phyloP scores from a whole-genome alignment of 2,329 filamentous ascomycete genomes.

The Hymenoscyphus salicellus region DNA sequence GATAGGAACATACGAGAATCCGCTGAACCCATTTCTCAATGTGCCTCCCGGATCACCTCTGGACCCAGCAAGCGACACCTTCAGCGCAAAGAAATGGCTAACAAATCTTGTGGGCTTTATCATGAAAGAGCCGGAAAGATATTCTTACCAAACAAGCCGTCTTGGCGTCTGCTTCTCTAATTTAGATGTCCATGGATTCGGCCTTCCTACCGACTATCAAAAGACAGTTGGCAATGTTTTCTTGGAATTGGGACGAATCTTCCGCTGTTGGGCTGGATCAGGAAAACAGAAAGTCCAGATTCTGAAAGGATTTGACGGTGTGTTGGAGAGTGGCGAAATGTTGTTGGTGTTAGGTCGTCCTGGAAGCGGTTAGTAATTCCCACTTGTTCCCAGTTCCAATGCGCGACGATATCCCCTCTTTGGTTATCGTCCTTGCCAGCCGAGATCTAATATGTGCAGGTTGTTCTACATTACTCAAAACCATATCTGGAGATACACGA shows the following conservation, averaged over 20 bases:
- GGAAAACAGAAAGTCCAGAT: slow-evolving; percentile 50
- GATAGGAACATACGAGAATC: neutral
- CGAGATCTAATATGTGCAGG: slow-evolving; percentile 36
- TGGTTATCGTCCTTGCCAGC: neutral
- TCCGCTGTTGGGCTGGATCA: slow-evolving; percentile 50
- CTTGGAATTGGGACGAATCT: slow-evolving; percentile 46
- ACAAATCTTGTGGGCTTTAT: slow-evolving; percentile 20
- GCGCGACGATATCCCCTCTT: neutral
- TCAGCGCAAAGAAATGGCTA: slow-evolving; percentile 52
- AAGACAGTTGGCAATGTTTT: slow-evolving; percentile 35
- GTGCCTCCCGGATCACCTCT: slow-evolving; percentile 31
- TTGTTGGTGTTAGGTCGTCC: slow-evolving; percentile 48
- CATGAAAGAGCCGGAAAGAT: slow-evolving; percentile 45
- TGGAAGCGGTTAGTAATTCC: slow-evolving; percentile 48
- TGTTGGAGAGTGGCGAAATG: slow-evolving; percentile 61
- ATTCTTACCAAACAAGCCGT: slow-evolving; percentile 14
- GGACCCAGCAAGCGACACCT: slow-evolving; percentile 50
- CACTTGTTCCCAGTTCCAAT: too few species aligned
- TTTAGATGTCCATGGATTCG: slow-evolving; percentile 28
- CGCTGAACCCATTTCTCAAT: slow-evolving; percentile 18
- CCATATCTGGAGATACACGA: slow-evolving; percentile 51
- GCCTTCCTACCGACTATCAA: slow-evolving; percentile 29
- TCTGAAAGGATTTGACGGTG: slow-evolving; percentile 58
- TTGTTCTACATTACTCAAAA: slow-evolving; percentile 62
- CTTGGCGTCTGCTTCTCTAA: slow-evolving; percentile 27